Evolutionary conservation across 345 rosid genomes (phyloP), one percentile per base, ranked within the genome.

Genomic region (Leavenworthia alabamica): DNA sequence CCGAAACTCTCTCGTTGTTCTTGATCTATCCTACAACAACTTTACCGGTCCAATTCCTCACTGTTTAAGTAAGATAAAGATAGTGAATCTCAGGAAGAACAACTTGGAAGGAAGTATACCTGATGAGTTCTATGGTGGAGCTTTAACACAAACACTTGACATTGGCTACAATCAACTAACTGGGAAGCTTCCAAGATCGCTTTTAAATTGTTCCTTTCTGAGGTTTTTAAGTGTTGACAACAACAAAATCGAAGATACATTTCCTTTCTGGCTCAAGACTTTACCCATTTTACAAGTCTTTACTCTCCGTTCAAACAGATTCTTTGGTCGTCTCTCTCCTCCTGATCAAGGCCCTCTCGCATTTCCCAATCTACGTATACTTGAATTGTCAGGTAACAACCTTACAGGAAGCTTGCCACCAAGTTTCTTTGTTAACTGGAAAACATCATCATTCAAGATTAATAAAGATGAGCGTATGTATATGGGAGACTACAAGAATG

Each of bases 51-150:
- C 45, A 8, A 58, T 67, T 40, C 72, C 72, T 58, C 59, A 4
- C 0, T 67, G 72, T 40, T 7, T 67, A 36, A 67, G 52, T 22
- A 49, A 67, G 20, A 10, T 58, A 5, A 58, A 43, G 40, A 8
- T 67, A 3, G 59, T 58, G 22, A 67, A 67, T 12, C 51, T 67
- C 36, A n/a, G 72, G 36, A 67, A 58, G 65, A 67, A 58, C 59
- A 67, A 5, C n/a, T 58, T 67, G 24, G 44, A 58, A 67, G 72
- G 72, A 58, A 58, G 52, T 29, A 35, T 67, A 8, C 73, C 73
- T 8, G 73, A 68, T 16, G 15, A 6, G 39, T 51, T 60, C 47
- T 43, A 28, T 7, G 28, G 1, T 1, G 51, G 54, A 2, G 66
- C 73, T 37, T 50, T 1, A 2, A 46, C 20, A n/a, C 41, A 28